Conservation (phyloP, 345 rosid genomes). For the Pugionium cornutum region DNA sequence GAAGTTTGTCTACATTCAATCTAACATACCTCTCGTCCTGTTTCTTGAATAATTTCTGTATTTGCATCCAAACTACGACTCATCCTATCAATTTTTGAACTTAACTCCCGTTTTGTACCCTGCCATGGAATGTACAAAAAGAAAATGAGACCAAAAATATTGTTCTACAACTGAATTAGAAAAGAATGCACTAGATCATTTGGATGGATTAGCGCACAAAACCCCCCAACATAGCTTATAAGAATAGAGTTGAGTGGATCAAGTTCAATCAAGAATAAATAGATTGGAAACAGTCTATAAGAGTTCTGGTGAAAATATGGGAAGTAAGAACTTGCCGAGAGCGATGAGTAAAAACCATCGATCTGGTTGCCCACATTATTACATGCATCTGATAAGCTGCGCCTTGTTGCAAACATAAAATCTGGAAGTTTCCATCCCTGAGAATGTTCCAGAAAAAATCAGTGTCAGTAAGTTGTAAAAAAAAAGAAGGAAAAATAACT, state of each 20-base stretch:
- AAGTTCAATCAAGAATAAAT: neutral
- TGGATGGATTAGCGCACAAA: slow-evolving; percentile 1
- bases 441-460: slow-evolving; percentile 23
- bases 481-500: no score
- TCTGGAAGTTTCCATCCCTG: slow-evolving; percentile 98
- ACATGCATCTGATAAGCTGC: slow-evolving; percentile 85
- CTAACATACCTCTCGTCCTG: slow-evolving; percentile 59
- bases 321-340: slow-evolving; percentile 51
- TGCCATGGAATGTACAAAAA: slow-evolving; percentile 32
- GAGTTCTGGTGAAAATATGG: neutral
- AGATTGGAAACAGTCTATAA: slow-evolving; percentile 1
- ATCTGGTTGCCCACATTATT: slow-evolving; percentile 69
- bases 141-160: no score
- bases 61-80: slow-evolving; percentile 57
- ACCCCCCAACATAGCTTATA: slow-evolving; percentile 3
- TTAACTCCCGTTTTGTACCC: slow-evolving; percentile 66
- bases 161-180: neutral
- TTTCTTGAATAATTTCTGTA: slow-evolving; percentile 52
- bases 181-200: neutral
- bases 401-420: slow-evolving; percentile 92
- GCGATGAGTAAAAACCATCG: slow-evolving; percentile 69
- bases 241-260: neutral
- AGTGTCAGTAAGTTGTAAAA: neutral
- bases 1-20: slow-evolving; percentile 6
- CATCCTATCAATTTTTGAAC: slow-evolving; percentile 56